Percentiles rank a stretch among this genome's conserved stretches.
Evolutionary conservation across 2,329 filamentous ascomycete species (phyloP).

Genomic region (Coniochaeta pulveracea): DNA sequence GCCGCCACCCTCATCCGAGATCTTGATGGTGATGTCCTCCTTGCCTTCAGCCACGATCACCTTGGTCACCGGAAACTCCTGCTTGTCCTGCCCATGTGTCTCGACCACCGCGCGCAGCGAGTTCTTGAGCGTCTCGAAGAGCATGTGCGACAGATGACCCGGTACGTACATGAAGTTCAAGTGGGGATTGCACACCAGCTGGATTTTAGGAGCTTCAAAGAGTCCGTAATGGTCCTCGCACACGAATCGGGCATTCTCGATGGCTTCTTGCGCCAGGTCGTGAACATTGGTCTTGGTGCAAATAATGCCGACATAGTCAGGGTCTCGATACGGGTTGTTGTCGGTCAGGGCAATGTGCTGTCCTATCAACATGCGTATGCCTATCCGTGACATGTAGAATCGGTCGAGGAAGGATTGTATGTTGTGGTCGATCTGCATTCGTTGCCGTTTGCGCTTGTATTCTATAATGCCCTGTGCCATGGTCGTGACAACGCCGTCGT

Average conservation of each 20-base stretch:
- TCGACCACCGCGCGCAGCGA: conserved; percentile 94
- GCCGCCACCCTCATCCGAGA: conserved; percentile 91
- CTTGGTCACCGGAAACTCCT: conserved; percentile 92
- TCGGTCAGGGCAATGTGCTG: conserved; percentile 97
- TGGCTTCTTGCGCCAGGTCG: conserved; percentile 91
- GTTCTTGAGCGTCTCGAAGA: conserved; percentile 98
- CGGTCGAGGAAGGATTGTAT: conserved; percentile 97
- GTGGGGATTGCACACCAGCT: conserved; percentile 88
- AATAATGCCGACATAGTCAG: conserved; percentile 95
- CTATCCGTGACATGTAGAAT: conserved; percentile 99
- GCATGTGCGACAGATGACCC: conserved; percentile 97
- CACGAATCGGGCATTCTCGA: conserved; percentile 97
- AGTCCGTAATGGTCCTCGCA: conserved; percentile 98
- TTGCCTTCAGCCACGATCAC: conserved; percentile 96
- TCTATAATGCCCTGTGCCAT: conserved; percentile 97
- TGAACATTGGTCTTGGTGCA: conserved; percentile 97
- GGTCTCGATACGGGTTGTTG: conserved; percentile 79
- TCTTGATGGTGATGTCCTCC: conserved; percentile 98
- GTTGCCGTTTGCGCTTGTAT: conserved; percentile 91
- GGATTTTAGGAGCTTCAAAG: conserved; percentile 92
- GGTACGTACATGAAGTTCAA: conserved; percentile 99
- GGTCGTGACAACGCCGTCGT: conserved; percentile 95
- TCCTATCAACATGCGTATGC: conserved; percentile 97
- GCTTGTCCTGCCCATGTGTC: conserved; percentile 85
- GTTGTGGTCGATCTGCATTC: conserved; percentile 96